phyloP scores from a whole-genome alignment of 768 basidiomycete genomes.

The Hericium erinaceus region DNA sequence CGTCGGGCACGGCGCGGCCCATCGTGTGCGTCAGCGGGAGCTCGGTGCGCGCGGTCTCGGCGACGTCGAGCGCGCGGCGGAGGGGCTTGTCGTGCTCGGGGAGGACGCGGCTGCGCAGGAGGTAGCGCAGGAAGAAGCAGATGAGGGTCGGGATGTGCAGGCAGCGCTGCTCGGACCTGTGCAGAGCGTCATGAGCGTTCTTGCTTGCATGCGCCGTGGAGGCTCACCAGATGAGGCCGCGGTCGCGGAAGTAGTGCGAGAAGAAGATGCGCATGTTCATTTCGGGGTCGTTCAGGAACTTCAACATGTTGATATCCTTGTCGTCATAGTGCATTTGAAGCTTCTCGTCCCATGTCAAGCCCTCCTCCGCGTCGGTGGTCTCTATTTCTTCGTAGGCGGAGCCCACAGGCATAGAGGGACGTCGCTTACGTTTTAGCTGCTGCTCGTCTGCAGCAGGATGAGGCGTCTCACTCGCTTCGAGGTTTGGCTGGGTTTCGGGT shows the following conservation, averaged over 20 bases:
- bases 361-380: constrained; percentile 12
- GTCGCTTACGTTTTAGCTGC: background rate
- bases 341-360: constrained; percentile 7
- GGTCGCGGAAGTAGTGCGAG: constrained; percentile 57
- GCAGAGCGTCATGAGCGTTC: background rate
- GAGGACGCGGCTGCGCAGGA: constrained; percentile 50
- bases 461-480: background rate
- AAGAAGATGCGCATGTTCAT: constrained; percentile 51
- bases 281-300: constrained; percentile 59
- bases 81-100: constrained; percentile 36
- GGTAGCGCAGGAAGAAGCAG: constrained; percentile 49
- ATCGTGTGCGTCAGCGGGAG: constrained; percentile 40
- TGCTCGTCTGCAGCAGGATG: background rate
- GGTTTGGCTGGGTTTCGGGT: background rate
- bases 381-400: constrained; percentile 14
- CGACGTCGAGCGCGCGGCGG: constrained; percentile 35
- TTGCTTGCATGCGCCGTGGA: background rate
- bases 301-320: constrained; percentile 24
- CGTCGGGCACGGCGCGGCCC: constrained; percentile 39
- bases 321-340: constrained; percentile 12
- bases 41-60: constrained; percentile 36
- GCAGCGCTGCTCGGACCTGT: constrained; percentile 41
- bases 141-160: constrained; percentile 43
- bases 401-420: background rate
- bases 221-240: constrained; percentile 59